Conservation (phyloP, 139 green algal genomes). For the Zygnema cylindricum region DNA sequence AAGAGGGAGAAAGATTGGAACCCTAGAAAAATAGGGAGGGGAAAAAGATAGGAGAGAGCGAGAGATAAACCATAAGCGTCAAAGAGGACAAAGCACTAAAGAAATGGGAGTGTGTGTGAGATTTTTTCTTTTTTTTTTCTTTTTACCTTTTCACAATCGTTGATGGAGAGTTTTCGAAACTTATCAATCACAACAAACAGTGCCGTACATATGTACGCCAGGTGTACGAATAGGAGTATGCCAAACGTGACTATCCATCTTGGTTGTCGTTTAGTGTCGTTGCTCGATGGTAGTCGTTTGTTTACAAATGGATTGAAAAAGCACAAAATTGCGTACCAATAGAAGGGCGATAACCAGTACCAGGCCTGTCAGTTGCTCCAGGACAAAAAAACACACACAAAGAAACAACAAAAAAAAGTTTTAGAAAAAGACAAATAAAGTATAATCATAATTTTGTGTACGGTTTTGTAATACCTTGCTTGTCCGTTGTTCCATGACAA, state of each 20-base stretch:
- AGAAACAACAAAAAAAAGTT: background rate
- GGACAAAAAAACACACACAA: background rate
- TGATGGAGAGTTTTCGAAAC: background rate
- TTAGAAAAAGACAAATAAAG: background rate
- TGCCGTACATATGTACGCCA: background rate
- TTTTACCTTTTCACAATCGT: background rate
- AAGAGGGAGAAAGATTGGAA: too few relatives aligned
- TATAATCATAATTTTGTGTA: too few relatives aligned
- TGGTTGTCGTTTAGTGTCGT: background rate
- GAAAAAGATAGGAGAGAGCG: too few relatives aligned
- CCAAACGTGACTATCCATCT: background rate
- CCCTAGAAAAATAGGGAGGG: too few relatives aligned
- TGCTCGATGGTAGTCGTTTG: background rate
- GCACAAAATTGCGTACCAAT: background rate
- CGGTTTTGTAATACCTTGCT: too few relatives aligned
- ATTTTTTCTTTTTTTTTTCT: too few relatives aligned
- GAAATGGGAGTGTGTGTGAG: too few relatives aligned
- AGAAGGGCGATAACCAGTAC: background rate
- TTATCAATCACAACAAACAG: background rate
- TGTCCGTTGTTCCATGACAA: too few relatives aligned
- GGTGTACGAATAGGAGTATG: background rate
- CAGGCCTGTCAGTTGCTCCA: background rate
- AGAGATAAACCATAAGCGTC: too few relatives aligned
- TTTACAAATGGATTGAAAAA: background rate
- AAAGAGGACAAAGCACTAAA: too few relatives aligned